These are phyloP conservation scores for Penicillium goetzii DNA, from an alignment of 495 filamentous ascomycete species.

Conservation along the genomic window DNA sequence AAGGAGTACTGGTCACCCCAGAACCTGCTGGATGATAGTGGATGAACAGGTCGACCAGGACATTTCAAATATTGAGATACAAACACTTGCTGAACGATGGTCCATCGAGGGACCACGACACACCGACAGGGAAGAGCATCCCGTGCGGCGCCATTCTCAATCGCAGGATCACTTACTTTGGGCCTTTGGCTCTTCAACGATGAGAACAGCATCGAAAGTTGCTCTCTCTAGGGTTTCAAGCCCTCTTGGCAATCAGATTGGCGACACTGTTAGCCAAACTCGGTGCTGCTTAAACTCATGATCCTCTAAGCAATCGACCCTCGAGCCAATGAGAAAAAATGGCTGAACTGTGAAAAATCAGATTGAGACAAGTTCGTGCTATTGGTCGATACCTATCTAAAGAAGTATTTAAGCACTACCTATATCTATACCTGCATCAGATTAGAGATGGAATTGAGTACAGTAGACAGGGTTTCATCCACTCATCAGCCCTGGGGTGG, in stretches of 20 bases:
- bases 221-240: no score
- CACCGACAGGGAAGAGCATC: not conserved
- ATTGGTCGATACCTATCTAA: no score
- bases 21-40: constrained; percentile 46
- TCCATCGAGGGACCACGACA: not conserved
- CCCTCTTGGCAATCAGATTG: no score
- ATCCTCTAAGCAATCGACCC: not conserved
- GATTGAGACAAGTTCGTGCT: not conserved
- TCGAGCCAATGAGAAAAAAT: not conserved
- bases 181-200: not conserved
- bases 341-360: not conserved
- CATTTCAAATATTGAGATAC: not conserved
- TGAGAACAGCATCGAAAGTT: no score
- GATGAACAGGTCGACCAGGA: constrained; percentile 27
- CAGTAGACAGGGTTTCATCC: no score
- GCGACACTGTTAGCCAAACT: not conserved
- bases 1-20: constrained; percentile 95
- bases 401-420: no score
- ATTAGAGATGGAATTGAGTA: no score
- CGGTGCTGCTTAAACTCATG: not conserved
- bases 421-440: no score
- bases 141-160: not conserved
- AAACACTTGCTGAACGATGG: not conserved
- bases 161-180: not conserved
- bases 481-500: no score